A percentile compares a stretch with the other conserved stretches of the same genome.
Conservation (phyloP, 2,329 filamentous ascomycete species). For the Trichothecium roseum region DNA sequence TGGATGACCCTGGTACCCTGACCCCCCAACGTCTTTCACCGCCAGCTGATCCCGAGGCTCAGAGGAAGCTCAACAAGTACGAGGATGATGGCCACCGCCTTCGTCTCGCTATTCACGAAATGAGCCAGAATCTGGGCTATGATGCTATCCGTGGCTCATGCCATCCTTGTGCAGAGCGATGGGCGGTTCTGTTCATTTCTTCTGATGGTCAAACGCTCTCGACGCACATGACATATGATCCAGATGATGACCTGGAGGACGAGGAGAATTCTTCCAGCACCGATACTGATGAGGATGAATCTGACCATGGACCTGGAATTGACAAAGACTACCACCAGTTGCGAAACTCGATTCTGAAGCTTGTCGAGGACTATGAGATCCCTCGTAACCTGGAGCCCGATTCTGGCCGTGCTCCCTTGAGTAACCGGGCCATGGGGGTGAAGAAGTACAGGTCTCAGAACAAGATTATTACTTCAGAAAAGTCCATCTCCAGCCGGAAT, state of each 20-base stretch:
- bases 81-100: constrained; percentile 57
- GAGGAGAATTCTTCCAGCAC: constrained; percentile 52
- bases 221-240: constrained; percentile 62
- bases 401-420: constrained; percentile 52
- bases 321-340: constrained; percentile 74
- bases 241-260: constrained; percentile 53
- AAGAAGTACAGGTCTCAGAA: constrained; percentile 52
- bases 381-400: constrained; percentile 54
- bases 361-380: constrained; percentile 76
- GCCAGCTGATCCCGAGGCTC: constrained; percentile 32
- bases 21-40: constrained; percentile 46
- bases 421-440: constrained; percentile 55
- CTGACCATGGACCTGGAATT: constrained; percentile 49
- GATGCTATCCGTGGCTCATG: constrained; percentile 57
- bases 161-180: constrained; percentile 73
- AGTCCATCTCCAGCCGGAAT: constrained; percentile 45
- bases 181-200: constrained; percentile 73
- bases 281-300: constrained; percentile 52
- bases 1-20: constrained; percentile 42
- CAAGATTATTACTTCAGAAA: constrained; percentile 40
- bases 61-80: constrained; percentile 37
- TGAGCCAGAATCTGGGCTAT: constrained; percentile 53
- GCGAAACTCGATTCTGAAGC: constrained; percentile 67
- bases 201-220: constrained; percentile 60
- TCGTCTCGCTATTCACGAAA: constrained; percentile 58